phyloP scores from a whole-genome alignment of 768 basidiomycete genomes.

The Chalciporus pseudorubinellus region DNA sequence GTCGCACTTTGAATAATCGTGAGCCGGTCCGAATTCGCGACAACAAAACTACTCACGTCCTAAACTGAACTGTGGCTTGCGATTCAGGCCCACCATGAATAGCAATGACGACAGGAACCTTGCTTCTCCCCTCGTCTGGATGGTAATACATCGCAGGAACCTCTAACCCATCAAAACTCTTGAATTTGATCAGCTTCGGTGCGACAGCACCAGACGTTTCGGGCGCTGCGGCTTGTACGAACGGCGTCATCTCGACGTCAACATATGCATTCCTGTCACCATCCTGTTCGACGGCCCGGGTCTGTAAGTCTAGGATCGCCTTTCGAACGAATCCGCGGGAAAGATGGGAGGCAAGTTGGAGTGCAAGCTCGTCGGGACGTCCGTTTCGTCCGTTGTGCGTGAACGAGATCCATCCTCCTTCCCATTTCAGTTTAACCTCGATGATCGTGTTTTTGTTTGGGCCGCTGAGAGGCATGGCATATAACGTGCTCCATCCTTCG shows the following conservation, averaged over 20 bases:
- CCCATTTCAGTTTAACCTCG: slow-evolving; percentile 32
- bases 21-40: not conserved
- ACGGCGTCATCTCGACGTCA: slow-evolving; percentile 27
- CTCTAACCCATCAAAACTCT: slow-evolving; percentile 42
- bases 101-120: slow-evolving; percentile 33
- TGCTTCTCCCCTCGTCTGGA: slow-evolving; percentile 27
- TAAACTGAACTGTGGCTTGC: slow-evolving; percentile 35
- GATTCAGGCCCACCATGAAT: slow-evolving; percentile 42
- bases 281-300: slow-evolving; percentile 10
- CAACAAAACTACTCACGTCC: slow-evolving; percentile 24
- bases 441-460: slow-evolving; percentile 28
- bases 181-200: slow-evolving; percentile 36
- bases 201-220: slow-evolving; percentile 26
- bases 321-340: slow-evolving; percentile 26
- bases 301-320: slow-evolving; percentile 32
- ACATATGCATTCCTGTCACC: slow-evolving; percentile 28
- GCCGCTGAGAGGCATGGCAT: slow-evolving; percentile 32
- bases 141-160: slow-evolving; percentile 44
- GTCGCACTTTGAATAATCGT: slow-evolving; percentile 24
- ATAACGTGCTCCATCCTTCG: slow-evolving; percentile 36
- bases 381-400: slow-evolving; percentile 34
- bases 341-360: slow-evolving; percentile 33
- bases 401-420: slow-evolving; percentile 32
- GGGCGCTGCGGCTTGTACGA: slow-evolving; percentile 34
- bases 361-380: slow-evolving; percentile 31